Conservation (phyloP, 257 asterid species). For the Solanum peruvianum region DNA sequence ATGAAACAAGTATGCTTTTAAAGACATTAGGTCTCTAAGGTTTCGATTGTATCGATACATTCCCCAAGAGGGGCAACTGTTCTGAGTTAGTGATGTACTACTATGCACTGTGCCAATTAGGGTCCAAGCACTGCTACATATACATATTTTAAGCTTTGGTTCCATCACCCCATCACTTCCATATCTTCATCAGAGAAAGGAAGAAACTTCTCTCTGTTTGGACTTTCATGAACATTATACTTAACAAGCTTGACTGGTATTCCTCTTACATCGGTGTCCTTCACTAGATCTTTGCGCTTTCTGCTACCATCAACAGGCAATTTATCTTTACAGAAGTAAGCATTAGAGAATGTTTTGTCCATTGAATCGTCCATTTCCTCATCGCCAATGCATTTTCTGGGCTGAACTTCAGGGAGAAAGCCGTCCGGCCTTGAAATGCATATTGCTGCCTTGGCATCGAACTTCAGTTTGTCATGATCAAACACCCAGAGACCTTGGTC, state of each 20-base stretch:
- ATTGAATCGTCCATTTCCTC: conserved; percentile 23
- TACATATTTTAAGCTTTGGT: neutral
- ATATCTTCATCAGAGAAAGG: conserved; percentile 33
- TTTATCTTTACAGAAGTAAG: neutral
- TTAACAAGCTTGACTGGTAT: conserved; percentile 30
- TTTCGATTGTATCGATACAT: neutral
- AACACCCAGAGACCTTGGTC: conserved; percentile 30
- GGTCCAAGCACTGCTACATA: neutral
- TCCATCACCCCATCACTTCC: conserved; percentile 24
- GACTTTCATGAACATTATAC: conserved; percentile 17
- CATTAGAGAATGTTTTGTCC: conserved; percentile 1
- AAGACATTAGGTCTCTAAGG: neutral
- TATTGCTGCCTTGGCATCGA: conserved; percentile 25
- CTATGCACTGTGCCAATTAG: neutral
- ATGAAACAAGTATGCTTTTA: neutral
- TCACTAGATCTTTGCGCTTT: conserved; percentile 46
- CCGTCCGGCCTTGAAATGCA: conserved; percentile 5
- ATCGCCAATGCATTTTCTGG: conserved; percentile 10
- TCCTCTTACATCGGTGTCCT: conserved; percentile 15
- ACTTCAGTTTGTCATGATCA: conserved; percentile 12
- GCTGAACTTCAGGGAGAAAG: conserved; percentile 6
- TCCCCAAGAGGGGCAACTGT: neutral
- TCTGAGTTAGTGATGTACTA: neutral
- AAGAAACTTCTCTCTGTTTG: conserved; percentile 4
- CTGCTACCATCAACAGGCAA: conserved; percentile 11